Base-by-base conservation (phyloP, 2,329 filamentous ascomycete species). In the Beauveria varroae region DNA sequence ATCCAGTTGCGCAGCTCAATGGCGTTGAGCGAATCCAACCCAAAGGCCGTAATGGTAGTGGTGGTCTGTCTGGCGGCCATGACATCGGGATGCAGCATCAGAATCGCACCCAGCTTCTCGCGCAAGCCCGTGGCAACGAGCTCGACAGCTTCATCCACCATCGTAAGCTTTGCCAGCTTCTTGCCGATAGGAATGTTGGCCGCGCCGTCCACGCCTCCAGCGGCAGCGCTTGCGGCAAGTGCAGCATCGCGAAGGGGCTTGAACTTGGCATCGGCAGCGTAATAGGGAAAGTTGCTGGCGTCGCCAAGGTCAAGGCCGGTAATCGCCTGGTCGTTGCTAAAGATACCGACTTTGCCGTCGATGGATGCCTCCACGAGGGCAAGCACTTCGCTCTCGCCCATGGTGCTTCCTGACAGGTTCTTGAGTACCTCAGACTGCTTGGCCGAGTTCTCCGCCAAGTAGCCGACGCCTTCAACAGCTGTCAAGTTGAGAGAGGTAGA, bases 181-280 rank as follows among this genome's bases (percentile, higher is more conserved):
- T 69, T 66, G n/a, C 61, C 60, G 1, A 67, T 63, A 1, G 63
- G 55, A 14, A 66, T 18, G 37, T 63, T 62, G 5, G 60, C 59
- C 5, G 64, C 64, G 6, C 57, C 53, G 3, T 57, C 46, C 1
- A 53, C 6, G n/a, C 50, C 58, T 22, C 56, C 62, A 28, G 61
- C 43, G 4, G 64, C 65, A 9, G 61, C 51, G 22, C 65, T 65
- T 14, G 64, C 62, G 9, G 70, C 40, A 69, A 77, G 47, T 68
- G 73, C 74, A 2, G 66, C 67, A 7, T 76, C 69, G 14, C 76
- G 76, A 28, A 85, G 73, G 37, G 76, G 73, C 60, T 78, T 77
- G 70, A 84, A 84, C 67, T 82, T 84, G 58, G 78, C 79, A 54
- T 86, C 82, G 2, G 74, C 68, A 3, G 76, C 77, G 77, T 81